Conservation (phyloP, 2,329 filamentous ascomycete genomes). For the Aspergillus floridensis region DNA sequence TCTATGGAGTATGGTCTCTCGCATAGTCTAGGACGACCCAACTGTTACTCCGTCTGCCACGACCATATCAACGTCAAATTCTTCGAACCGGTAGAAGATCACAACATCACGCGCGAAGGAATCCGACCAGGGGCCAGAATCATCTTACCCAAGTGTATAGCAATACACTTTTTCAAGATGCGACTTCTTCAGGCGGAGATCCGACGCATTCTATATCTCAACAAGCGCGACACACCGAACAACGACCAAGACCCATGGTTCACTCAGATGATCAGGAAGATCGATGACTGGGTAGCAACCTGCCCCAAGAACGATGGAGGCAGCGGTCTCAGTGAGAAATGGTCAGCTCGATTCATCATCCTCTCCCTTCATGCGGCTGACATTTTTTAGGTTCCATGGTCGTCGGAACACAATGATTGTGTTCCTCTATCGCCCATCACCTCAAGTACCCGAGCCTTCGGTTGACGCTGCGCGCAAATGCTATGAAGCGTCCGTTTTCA, state of each 20-base stretch:
- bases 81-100: slow-evolving; percentile 78
- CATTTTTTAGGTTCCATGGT: slow-evolving; percentile 53
- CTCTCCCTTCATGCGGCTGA: background rate
- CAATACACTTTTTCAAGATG: slow-evolving; percentile 94
- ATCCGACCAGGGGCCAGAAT: slow-evolving; percentile 67
- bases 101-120: slow-evolving; percentile 74
- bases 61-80: slow-evolving; percentile 84
- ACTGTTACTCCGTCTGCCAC: slow-evolving; percentile 75
- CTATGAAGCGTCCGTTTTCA: slow-evolving; percentile 76
- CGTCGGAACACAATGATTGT: slow-evolving; percentile 86
- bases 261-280: slow-evolving; percentile 69
- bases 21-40: slow-evolving; percentile 82
- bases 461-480: slow-evolving; percentile 74
- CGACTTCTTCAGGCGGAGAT: slow-evolving; percentile 84
- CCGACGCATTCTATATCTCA: slow-evolving; percentile 78
- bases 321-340: slow-evolving; percentile 72
- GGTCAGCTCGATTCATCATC: slow-evolving; percentile 54
- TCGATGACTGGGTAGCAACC: slow-evolving; percentile 74
- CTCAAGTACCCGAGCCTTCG: slow-evolving; percentile 84
- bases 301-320: slow-evolving; percentile 70
- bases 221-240: slow-evolving; percentile 71
- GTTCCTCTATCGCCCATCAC: slow-evolving; percentile 83
- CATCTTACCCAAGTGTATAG: slow-evolving; percentile 80
- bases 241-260: slow-evolving; percentile 88
- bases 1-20: slow-evolving; percentile 87